Conservation (phyloP, 441 rosid genomes). For the Geranium incanum region DNA sequence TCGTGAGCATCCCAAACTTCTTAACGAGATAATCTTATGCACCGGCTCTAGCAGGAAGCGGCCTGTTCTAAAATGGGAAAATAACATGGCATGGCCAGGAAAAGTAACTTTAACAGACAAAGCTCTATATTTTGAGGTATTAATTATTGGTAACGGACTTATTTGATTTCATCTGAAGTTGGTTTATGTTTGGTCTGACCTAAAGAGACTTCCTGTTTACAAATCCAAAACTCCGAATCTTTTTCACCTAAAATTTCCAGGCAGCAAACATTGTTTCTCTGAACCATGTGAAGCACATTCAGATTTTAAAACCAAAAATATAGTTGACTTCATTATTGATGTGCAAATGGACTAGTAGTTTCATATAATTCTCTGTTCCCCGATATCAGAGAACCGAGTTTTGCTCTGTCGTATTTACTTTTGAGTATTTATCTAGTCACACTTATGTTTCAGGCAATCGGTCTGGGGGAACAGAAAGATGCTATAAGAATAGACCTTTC, state of each 20-base stretch:
- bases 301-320: too few relatives aligned
- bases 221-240: too few relatives aligned
- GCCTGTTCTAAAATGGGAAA: conserved; percentile 94
- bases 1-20: conserved; percentile 42
- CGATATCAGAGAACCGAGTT: neutral
- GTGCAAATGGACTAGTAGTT: too few relatives aligned
- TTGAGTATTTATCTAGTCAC: neutral
- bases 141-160: conserved; percentile 15
- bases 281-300: too few relatives aligned
- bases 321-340: too few relatives aligned
- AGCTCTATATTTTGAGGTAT: conserved; percentile 91
- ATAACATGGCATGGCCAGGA: conserved; percentile 94
- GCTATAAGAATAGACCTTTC: conserved; percentile 64
- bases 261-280: too few relatives aligned
- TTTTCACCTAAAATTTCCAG: too few relatives aligned
- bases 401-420: conserved; percentile 6
- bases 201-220: too few relatives aligned
- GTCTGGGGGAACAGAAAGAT: conserved; percentile 48
- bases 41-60: conserved; percentile 73
- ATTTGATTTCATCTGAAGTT: neutral
- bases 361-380: too few relatives aligned
- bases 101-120: conserved; percentile 73
- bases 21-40: conserved; percentile 68
- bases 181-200: too few relatives aligned
- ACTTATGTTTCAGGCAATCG: conserved; percentile 47